Conservation (phyloP, 2,329 filamentous ascomycete species). For the Stenocarpella maydis region DNA sequence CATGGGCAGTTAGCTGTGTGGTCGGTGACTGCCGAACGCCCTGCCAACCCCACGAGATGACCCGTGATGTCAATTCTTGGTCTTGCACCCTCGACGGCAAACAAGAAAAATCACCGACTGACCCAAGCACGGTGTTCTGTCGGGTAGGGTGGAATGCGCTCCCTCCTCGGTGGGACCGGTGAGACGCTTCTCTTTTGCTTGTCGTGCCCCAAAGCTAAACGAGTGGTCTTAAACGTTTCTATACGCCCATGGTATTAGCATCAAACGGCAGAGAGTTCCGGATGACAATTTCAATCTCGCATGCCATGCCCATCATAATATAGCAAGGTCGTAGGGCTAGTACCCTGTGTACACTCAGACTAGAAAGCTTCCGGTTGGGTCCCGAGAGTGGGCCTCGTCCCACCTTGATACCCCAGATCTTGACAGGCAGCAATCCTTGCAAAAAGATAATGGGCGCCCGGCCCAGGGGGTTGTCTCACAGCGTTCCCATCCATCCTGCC, state of each 20-base stretch:
- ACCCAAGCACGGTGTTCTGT: not conserved
- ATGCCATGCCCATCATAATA: not conserved
- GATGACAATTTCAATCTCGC: not conserved
- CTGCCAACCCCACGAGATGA: not conserved
- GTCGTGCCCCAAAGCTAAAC: slow-evolving; percentile 11
- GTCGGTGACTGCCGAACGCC: not conserved
- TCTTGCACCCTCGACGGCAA: not conserved
- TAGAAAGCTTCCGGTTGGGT: not conserved
- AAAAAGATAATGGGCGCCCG: not conserved
- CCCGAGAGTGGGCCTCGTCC: slow-evolving; percentile 13
- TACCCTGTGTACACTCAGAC: too few relatives aligned
- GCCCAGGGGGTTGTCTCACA: slow-evolving; percentile 17
- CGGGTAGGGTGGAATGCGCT: not conserved
- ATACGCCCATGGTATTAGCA: not conserved
- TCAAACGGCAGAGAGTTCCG: not conserved
- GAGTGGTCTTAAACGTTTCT: not conserved
- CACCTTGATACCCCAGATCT: slow-evolving; percentile 17
- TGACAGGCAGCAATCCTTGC: slow-evolving; percentile 14
- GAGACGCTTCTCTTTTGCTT: not conserved
- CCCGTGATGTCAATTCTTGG: not conserved
- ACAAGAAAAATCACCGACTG: not conserved
- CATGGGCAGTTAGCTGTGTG: not conserved
- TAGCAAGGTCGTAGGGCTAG: slow-evolving; percentile 21
- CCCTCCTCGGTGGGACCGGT: not conserved
- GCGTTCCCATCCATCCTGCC: slow-evolving; percentile 7